Conservation (phyloP, 1,284 basidiomycete species). For the Apiotrichum montevideense region DNA sequence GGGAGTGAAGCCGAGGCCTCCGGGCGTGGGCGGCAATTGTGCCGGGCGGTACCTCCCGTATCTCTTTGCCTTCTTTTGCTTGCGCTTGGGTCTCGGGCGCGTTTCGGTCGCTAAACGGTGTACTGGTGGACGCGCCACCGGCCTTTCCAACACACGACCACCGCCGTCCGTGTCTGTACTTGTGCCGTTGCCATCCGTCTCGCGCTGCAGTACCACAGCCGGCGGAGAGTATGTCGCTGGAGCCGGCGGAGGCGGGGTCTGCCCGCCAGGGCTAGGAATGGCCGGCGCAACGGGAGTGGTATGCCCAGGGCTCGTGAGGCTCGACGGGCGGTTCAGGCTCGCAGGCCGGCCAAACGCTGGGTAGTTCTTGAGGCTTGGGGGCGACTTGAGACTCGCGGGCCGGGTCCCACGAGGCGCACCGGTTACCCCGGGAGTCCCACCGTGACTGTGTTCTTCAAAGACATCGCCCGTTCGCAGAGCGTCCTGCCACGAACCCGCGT, state of each 20-base stretch:
- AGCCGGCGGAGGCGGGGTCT: too few species aligned
- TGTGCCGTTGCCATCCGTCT: neutral
- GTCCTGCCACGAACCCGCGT: constrained; percentile 44
- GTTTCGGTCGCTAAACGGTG: too few species aligned
- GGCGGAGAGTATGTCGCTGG: too few species aligned
- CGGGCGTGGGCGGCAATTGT: constrained; percentile 13
- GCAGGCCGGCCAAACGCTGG: too few species aligned
- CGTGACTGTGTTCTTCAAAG: constrained; percentile 19
- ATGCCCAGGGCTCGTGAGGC: neutral
- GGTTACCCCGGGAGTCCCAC: too few species aligned
- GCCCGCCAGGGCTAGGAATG: too few species aligned
- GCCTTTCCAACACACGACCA: neutral
- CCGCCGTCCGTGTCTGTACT: neutral
- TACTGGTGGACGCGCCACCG: neutral
- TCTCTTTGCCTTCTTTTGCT: neutral
- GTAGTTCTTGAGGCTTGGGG: too few species aligned
- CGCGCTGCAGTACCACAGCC: neutral
- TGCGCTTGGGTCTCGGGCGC: neutral
- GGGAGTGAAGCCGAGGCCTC: constrained; percentile 1
- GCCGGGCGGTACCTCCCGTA: constrained; percentile 9
- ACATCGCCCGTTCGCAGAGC: constrained; percentile 27
- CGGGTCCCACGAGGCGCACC: too few species aligned
- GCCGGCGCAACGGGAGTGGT: too few species aligned
- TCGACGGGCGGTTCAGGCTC: neutral
- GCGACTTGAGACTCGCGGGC: too few species aligned